Evolutionary conservation across 768 basidiomycete genomes (phyloP), one percentile per base, ranked within the genome.

Genomic region (Dioszegia aurantiaca): DNA sequence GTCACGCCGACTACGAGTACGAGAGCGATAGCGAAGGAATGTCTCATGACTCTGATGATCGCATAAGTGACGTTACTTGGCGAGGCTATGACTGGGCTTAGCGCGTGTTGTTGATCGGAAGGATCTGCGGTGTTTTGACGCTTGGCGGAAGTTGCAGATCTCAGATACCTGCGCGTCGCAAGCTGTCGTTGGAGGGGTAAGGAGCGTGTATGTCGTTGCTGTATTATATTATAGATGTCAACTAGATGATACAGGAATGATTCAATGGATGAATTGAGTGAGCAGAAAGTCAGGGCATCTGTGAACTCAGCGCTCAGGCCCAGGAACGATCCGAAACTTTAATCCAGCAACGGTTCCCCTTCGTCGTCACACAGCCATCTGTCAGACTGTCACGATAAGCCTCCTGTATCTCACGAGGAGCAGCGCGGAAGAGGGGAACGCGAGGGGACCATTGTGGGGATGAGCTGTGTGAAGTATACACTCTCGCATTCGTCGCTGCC

Each of bases 11-110:
- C 14, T 6, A 33, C 8, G 26, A 37, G 23, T 2, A 53, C 17
- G 26, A 40, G 36, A 5, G 16, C 5, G 26, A 39, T 1, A 11
- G 37, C n/a, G 51, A 40, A 27, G 14, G 33, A 16, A 21, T 8
- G 8, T 27, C 23, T 53, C 51, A 53, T 53, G 37, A 10, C n/a
- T 26, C 28, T 8, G 37, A n/a, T n/a, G 51, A 53, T 9, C 9
- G 5, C 28, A 19, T 4, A n/a, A n/a, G 21, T 30, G 19, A 24
- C 24, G 24, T 23, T 16, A 16, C 3, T 8, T n/a, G 47, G 47
- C 47, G 28, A 33, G 21, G 14, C 26, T 11, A 45, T 21, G 26
- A 26, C 14, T 14, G 3, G 19, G 44, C 44, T 37, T 37, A 37
- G 36, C 36, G 40, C 19, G 40, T 42, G 40, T 8, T 42, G 14